Evolutionary conservation across 2,329 filamentous ascomycete species (phyloP).

Genomic region (Boeremia lycopersici): DNA sequence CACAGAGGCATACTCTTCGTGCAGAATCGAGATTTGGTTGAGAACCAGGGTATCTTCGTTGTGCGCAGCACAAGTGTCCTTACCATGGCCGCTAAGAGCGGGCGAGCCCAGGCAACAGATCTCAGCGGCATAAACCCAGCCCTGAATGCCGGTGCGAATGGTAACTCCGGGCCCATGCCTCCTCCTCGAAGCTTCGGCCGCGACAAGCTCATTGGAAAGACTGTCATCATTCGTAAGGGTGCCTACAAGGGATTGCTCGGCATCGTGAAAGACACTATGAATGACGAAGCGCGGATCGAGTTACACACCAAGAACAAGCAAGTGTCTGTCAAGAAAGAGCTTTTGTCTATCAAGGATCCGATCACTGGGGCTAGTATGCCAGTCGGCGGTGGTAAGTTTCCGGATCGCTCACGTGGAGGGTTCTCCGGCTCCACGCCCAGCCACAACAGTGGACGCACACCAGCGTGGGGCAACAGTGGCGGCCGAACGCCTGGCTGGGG

Average conservation of each 20-base stretch:
- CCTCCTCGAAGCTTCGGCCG: slow-evolving; percentile 77
- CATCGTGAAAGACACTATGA: slow-evolving; percentile 94
- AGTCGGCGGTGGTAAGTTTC: slow-evolving; percentile 55
- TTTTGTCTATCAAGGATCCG: slow-evolving; percentile 82
- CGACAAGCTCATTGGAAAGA: slow-evolving; percentile 87
- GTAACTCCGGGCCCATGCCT: slow-evolving; percentile 59
- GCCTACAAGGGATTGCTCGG: slow-evolving; percentile 91
- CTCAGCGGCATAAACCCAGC: slow-evolving; percentile 92
- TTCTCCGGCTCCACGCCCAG: slow-evolving; percentile 44
- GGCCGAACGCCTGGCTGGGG: slow-evolving; percentile 51
- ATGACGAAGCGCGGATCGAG: slow-evolving; percentile 84
- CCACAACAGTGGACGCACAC: slow-evolving; percentile 48
- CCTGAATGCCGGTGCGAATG: slow-evolving; percentile 62
- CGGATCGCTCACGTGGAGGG: slow-evolving; percentile 45
- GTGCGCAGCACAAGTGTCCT: slow-evolving; percentile 83
- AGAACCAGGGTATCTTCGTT: slow-evolving; percentile 91
- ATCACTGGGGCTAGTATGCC: slow-evolving; percentile 80
- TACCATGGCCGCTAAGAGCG: slow-evolving; percentile 93
- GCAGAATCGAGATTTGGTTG: slow-evolving; percentile 80
- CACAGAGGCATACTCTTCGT: slow-evolving; percentile 91
- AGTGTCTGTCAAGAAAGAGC: slow-evolving; percentile 80
- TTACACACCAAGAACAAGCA: slow-evolving; percentile 94
- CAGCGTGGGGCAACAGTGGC: slow-evolving; percentile 38
- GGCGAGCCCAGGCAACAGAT: slow-evolving; percentile 73
- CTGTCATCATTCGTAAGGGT: slow-evolving; percentile 84